A percentile compares a stretch with the other conserved stretches of the same genome.
These are phyloP conservation scores for Spathaspora arborariae DNA, from an alignment of 805 yeast genomes.

Conservation along the genomic window DNA sequence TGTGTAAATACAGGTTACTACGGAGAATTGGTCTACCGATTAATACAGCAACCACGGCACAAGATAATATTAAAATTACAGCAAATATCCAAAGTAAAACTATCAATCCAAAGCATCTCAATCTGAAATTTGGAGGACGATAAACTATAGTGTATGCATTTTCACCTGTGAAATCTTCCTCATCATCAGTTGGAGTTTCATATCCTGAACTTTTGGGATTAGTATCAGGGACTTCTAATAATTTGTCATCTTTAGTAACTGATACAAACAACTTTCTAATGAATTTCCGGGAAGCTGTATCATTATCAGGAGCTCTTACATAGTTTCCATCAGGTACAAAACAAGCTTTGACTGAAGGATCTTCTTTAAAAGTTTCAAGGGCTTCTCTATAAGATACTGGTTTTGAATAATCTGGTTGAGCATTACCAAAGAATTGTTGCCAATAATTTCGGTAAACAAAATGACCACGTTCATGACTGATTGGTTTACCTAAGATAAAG, in stretches of 20 bases:
- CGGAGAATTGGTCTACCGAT: conserved; percentile 25
- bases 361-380: conserved; percentile 34
- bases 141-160: conserved; percentile 70
- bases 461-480: conserved; percentile 67
- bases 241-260: conserved; percentile 74
- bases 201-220: conserved; percentile 12
- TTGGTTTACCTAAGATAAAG: conserved; percentile 64
- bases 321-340: conserved; percentile 79
- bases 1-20: not conserved
- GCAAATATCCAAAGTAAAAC: conserved; percentile 46
- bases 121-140: conserved; percentile 73
- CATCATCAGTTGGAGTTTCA: conserved; percentile 31
- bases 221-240: conserved; percentile 27
- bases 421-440: conserved; percentile 39
- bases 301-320: conserved; percentile 84
- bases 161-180: conserved; percentile 34
- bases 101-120: conserved; percentile 50
- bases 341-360: conserved; percentile 45
- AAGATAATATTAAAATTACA: conserved; percentile 22
- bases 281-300: conserved; percentile 63
- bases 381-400: conserved; percentile 56
- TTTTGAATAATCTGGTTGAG: conserved; percentile 49
- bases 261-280: conserved; percentile 70
- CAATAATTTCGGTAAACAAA: conserved; percentile 50
- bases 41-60: conserved; percentile 19